Conservation (phyloP, 192 early-diverging fungal species). For the Linnemannia elongata region DNA sequence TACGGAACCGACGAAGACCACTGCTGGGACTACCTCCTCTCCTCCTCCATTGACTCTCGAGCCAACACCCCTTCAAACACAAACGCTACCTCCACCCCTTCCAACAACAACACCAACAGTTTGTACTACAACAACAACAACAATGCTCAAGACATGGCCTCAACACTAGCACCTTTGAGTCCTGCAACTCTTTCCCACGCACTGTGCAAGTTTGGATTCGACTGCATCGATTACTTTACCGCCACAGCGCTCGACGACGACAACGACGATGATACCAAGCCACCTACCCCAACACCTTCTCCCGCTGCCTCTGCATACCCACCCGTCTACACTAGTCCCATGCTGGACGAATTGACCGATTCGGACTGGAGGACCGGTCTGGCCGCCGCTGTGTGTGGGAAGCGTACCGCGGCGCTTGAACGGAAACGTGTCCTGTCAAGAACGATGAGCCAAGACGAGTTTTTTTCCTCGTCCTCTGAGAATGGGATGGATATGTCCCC, state of each 20-base stretch:
- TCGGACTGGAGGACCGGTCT: slow-evolving; percentile 32
- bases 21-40: slow-evolving; percentile 46
- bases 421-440: slow-evolving; percentile 32
- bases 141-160: neutral
- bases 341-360: slow-evolving; percentile 23
- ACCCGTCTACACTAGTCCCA: slow-evolving; percentile 18
- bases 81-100: neutral
- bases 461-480: neutral
- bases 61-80: neutral
- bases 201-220: slow-evolving; percentile 51
- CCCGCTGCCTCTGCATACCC: neutral
- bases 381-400: slow-evolving; percentile 39
- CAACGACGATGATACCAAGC: slow-evolving; percentile 22
- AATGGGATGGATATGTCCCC: neutral
- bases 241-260: slow-evolving; percentile 20
- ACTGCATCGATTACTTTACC: slow-evolving; percentile 51
- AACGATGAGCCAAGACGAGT: slow-evolving; percentile 26
- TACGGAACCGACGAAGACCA: slow-evolving; percentile 45
- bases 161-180: slow-evolving; percentile 7
- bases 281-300: neutral
- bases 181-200: slow-evolving; percentile 38
- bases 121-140: neutral
- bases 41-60: slow-evolving; percentile 17
- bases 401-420: slow-evolving; percentile 45
- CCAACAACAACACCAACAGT: slow-evolving; percentile 3